Base-by-base conservation (phyloP, 257 asterid genomes). In the Solanum phureja region DNA sequence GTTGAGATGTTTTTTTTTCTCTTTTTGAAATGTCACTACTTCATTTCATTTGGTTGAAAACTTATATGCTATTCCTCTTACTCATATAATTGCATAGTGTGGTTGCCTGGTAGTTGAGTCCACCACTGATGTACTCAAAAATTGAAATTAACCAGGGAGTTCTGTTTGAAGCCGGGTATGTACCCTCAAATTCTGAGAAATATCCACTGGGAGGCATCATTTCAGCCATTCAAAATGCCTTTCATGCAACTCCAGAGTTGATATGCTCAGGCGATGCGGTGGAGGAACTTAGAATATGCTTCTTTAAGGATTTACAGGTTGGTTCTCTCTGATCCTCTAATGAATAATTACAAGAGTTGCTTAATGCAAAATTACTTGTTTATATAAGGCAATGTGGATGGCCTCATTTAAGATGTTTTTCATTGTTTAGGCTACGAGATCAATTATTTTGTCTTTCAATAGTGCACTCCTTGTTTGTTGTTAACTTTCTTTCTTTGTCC, bases 121-220 rank as follows among this genome's bases (percentile, higher is more conserved):
- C 42, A 10, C n/a, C 27, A 46, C 62, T 81, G 68, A 79, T 79
- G 38, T 44, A 14, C 64, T 23, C 31, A 79, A 42, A 44, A 49
- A 18, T 81, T 81, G 29, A 81, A 9, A 27, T 29, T 81, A 81
- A 49, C 42, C 96, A 97, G 99, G 94, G 93, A 89, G 95, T 95
- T 88, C 87, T 97, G 90, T 88, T 87, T 52, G 93, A 90, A 88
- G 98, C 91, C 84, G 99, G 99, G 73, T 96, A 96, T 92, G 95
- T 94, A 83, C 95, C 98, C 24, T 97, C 99, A 62, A 92, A 96
- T 87, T 92, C 96, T 34, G 99, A 94, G 85, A 97, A 93, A 88
- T 97, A 97, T 91, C 99, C 98, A 72, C 76, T 94, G n/a, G 98
- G 99, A 66, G 99, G 98, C 83, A 89, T 97, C 87, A 90, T 93